phyloP scores from a whole-genome alignment of 805 yeast species.

The Candida piceae region DNA sequence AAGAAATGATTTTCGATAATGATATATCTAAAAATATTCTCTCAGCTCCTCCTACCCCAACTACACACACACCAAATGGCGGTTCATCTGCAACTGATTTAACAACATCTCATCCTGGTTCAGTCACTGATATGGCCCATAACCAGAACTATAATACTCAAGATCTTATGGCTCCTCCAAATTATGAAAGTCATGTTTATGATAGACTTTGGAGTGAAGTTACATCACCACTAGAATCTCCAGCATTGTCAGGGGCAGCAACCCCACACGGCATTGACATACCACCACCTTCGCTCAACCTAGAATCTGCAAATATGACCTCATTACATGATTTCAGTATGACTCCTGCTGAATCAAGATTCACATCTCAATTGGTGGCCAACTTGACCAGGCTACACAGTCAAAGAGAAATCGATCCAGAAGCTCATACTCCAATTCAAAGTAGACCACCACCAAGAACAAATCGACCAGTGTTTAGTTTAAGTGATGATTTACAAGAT shows the following conservation, averaged over 20 bases:
- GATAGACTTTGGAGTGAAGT: conserved; percentile 75
- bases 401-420: conserved; percentile 41
- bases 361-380: conserved; percentile 38
- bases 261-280: conserved; percentile 11
- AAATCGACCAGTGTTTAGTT: conserved; percentile 27
- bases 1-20: conserved; percentile 23
- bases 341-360: conserved; percentile 21
- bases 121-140: not conserved
- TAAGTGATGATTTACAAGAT: conserved; percentile 6
- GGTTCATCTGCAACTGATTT: conserved; percentile 1
- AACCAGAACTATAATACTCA: conserved; percentile 27
- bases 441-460: conserved; percentile 11
- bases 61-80: not conserved
- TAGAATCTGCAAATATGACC: no score
- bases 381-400: conserved; percentile 47
- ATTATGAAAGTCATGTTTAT: conserved; percentile 74
- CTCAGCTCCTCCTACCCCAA: conserved; percentile 7
- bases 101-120: not conserved
- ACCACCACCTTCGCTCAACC: conserved; percentile 1
- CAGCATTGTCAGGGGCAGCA: conserved; percentile 35
- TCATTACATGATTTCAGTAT: conserved; percentile 20
- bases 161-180: conserved; percentile 73
- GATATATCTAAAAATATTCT: conserved; percentile 9
- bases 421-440: conserved; percentile 1
- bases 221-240: conserved; percentile 42